Evolutionary conservation across 75 land plant species (phyloP), one percentile per base, ranked within the genome.

Genomic region (Ceratopteris richardii): DNA sequence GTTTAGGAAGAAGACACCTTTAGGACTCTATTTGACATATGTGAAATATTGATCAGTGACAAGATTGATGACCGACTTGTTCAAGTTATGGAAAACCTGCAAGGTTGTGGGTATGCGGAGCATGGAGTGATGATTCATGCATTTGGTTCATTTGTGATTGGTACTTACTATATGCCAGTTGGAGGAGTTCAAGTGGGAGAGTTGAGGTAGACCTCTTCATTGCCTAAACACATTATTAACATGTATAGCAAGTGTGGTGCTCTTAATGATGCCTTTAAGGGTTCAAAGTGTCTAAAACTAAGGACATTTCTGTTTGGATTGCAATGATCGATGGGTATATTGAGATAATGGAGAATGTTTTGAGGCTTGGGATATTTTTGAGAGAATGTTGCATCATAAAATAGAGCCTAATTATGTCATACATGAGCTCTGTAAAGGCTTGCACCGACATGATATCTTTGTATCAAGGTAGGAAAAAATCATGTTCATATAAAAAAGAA

Each of bases 141-240:
- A 0, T 94, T 90, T 31, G 98, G 98, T 11, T 85, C 90, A 27
- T 89, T 94, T 54, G 85, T 89, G 10, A 51, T 79, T 27, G 98
- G 98, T n/a, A 86, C 75, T 46, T 96, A 94, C 53, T 89, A 89
- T 61, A 70, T 94, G 39, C 85, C 93, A 44, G 86, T 85, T 61
- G 91, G 98, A 44, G 90, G 98, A 14, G 63, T 86, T 21, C 90
- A 83, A 81, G 96, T 75, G 20, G 98, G 86, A 56, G 98, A 18
- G 54, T 75, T 31, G 29, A 57, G 9, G 62, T 58, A 52, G 79
- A 82, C 50, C 51, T 63, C 30, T 43, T 28, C 39, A 57, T 82
- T 14, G 66, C 39, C 4, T 78, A 70, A 26, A 63, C 81, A 1
- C 67, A n/a, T 82, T 42, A 63, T 82, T 30, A 77, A 76, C 51